These are phyloP conservation scores for Talaromyces sp. DNA, from an alignment of 2,329 filamentous ascomycete genomes.

Conservation along the genomic window DNA sequence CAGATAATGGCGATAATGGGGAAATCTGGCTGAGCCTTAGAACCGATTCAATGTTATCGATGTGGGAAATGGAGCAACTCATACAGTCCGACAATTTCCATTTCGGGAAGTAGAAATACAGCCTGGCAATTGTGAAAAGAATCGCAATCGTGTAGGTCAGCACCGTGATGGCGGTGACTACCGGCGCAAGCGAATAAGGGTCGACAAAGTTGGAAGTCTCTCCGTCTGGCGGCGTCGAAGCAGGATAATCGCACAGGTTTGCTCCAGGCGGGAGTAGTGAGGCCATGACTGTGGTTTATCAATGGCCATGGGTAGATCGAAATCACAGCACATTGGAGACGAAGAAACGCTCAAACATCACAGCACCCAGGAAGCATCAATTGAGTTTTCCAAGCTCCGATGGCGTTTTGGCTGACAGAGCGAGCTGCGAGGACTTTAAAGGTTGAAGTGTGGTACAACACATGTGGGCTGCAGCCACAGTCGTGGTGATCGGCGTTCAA, in stretches of 20 bases:
- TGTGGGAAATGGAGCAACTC: neutral
- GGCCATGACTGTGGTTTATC: neutral
- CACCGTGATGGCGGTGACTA: neutral
- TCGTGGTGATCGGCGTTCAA: neutral
- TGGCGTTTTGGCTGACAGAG: neutral
- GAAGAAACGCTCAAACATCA: neutral
- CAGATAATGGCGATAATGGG: neutral
- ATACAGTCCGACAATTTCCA: neutral
- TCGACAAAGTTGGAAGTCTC: neutral
- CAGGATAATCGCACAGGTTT: neutral
- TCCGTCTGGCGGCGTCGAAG: neutral
- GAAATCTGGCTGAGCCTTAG: neutral
- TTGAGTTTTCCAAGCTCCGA: neutral
- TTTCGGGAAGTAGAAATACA: neutral
- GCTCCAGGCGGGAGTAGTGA: neutral
- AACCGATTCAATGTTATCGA: neutral
- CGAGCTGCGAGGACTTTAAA: neutral
- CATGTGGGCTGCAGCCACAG: neutral
- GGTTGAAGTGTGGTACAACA: neutral
- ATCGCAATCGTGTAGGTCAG: neutral
- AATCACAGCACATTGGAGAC: neutral
- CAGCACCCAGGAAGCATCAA: neutral
- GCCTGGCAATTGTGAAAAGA: neutral
- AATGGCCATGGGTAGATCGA: neutral
- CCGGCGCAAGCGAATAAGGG: neutral